phyloP scores from a whole-genome alignment of 352 stramenopile species.

The Peronospora tabacina region DNA sequence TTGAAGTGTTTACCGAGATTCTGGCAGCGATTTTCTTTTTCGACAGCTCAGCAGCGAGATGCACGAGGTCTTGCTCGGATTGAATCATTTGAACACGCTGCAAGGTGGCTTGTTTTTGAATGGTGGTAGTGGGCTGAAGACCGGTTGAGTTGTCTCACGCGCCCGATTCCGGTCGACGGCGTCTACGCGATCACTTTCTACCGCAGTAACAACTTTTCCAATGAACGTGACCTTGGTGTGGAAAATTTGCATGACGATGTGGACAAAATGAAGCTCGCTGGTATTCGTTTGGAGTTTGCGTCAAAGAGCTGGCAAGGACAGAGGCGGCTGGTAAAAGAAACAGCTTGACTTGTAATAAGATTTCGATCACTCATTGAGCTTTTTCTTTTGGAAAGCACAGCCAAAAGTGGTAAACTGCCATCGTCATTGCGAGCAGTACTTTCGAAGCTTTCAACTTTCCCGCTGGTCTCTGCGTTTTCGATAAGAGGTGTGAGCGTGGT shows the following conservation, averaged over 20 bases:
- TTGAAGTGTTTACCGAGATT: conserved; percentile 61
- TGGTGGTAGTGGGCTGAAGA: conserved; percentile 15
- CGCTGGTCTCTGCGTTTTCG: conserved; percentile 49
- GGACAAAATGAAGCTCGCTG: conserved; percentile 49
- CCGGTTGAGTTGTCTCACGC: conserved; percentile 9
- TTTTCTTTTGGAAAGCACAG: conserved; percentile 30
- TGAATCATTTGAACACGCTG: conserved; percentile 25
- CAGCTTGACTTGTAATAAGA: conserved; percentile 33
- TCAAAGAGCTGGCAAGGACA: conserved; percentile 62
- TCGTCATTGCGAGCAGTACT: conserved; percentile 21
- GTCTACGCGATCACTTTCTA: conserved; percentile 19
- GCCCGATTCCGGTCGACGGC: conserved; percentile 22
- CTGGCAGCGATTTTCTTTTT: conserved; percentile 61
- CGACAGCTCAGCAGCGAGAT: conserved; percentile 38
- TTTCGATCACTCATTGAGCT: conserved; percentile 55
- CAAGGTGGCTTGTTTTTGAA: conserved; percentile 27
- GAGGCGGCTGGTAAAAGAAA: conserved; percentile 53
- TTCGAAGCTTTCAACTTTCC: conserved; percentile 41
- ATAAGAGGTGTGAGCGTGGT: conserved; percentile 51
- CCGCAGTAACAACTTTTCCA: too few species aligned
- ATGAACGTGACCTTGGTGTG: too few species aligned
- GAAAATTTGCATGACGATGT: conserved; percentile 25
- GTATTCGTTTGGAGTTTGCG: conserved; percentile 53
- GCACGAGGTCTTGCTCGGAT: conserved; percentile 15
- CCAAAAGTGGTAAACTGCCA: conserved; percentile 19